Percentiles rank a stretch among this genome's conserved stretches.
Evolutionary conservation across 1,284 basidiomycete genomes (phyloP).

Genomic region (Inonotus obliquus): DNA sequence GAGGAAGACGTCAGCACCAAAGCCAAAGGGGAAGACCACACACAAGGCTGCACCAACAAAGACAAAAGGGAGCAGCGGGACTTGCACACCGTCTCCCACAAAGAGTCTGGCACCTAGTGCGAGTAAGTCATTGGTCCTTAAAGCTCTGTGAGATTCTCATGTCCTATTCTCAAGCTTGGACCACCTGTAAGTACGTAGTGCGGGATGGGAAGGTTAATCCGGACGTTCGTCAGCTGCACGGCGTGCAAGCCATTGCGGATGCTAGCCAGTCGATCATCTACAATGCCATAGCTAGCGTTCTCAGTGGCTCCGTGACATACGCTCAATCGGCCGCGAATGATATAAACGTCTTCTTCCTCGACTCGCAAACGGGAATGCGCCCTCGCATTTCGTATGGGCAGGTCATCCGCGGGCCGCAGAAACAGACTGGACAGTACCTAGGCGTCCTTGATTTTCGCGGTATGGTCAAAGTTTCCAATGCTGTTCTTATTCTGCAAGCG

Average conservation of each 20-base stretch:
- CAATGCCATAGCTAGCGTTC: slow-evolving; percentile 52
- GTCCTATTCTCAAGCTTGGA: slow-evolving; percentile 43
- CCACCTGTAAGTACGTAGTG: slow-evolving; percentile 48
- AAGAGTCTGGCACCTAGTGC: slow-evolving; percentile 38
- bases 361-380: slow-evolving; percentile 55
- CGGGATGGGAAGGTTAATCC: slow-evolving; percentile 65
- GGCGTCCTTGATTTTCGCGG: slow-evolving; percentile 62
- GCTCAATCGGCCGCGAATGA: slow-evolving; percentile 40
- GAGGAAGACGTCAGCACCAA: slow-evolving; percentile 24
- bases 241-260: slow-evolving; percentile 46
- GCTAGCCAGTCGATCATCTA: slow-evolving; percentile 59
- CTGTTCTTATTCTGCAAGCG: slow-evolving; percentile 50
- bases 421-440: slow-evolving; percentile 50
- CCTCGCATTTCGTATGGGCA: slow-evolving; percentile 68
- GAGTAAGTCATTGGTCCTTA: slow-evolving; percentile 30
- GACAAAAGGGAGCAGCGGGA: slow-evolving; percentile 11
- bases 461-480: slow-evolving; percentile 57
- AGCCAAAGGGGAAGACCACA: slow-evolving; percentile 13
- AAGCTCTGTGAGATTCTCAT: slow-evolving; percentile 17
- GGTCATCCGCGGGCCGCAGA: slow-evolving; percentile 55
- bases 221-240: slow-evolving; percentile 52
- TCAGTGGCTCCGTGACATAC: slow-evolving; percentile 36
- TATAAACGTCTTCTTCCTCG: slow-evolving; percentile 57
- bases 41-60: slow-evolving; percentile 13
- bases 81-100: slow-evolving; percentile 42